phyloP scores from a whole-genome alignment of 176 grass and related monocot species.

The Cenchrus fungigraminus region DNA sequence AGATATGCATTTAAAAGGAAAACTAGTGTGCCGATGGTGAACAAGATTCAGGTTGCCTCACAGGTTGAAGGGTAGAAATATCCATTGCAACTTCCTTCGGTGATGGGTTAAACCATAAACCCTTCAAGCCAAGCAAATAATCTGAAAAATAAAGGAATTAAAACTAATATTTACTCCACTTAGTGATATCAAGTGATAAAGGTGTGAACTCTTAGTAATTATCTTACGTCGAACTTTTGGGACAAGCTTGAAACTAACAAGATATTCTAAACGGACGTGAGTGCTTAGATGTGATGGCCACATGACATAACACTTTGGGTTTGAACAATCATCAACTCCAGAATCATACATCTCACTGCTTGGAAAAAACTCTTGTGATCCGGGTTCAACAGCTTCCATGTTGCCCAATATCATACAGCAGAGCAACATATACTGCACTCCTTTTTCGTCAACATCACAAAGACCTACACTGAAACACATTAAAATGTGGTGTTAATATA shows the following conservation, averaged over 20 bases:
- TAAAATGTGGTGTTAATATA: constrained; percentile 28
- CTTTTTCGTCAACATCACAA: constrained; percentile 96
- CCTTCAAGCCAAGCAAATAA: constrained; percentile 83
- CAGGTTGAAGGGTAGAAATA: constrained; percentile 60
- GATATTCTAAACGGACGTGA: constrained; percentile 71
- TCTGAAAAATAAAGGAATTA: constrained; percentile 64
- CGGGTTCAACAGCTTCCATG: constrained; percentile 61
- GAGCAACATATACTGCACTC: constrained; percentile 83
- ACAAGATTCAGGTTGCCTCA: constrained; percentile 54
- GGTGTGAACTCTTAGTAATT: constrained; percentile 29
- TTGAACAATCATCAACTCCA: constrained; percentile 50
- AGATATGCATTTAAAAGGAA: constrained; percentile 22
- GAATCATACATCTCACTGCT: constrained; percentile 70
- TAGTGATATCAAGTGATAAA: constrained; percentile 30
- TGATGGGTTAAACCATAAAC: constrained; percentile 56
- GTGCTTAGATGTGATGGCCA: constrained; percentile 61
- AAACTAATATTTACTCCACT: constrained; percentile 32
- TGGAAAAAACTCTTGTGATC: constrained; percentile 56
- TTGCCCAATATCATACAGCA: constrained; percentile 71
- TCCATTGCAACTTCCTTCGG: constrained; percentile 49
- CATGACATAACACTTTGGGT: constrained; percentile 69
- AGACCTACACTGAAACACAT: constrained; percentile 63
- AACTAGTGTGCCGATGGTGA: not conserved
- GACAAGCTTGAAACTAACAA: constrained; percentile 76
- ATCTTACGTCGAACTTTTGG: constrained; percentile 70